These are phyloP conservation scores for Rosa multiflora DNA, from an alignment of 306 rosid species.

Conservation along the genomic window DNA sequence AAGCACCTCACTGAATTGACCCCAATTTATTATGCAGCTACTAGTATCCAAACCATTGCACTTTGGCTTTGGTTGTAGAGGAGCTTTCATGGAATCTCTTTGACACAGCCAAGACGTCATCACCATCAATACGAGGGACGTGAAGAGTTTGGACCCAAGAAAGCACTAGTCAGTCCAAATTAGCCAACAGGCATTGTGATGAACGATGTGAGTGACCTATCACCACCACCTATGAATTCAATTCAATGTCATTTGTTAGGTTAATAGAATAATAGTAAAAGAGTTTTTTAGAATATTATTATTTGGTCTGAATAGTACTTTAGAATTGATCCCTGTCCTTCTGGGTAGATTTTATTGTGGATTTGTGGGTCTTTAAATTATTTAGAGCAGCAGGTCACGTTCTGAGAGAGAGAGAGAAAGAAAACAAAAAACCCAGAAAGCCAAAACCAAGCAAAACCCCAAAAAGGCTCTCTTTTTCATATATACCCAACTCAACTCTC, in stretches of 20 bases:
- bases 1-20: background rate
- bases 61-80: background rate
- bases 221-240: background rate
- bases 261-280: background rate
- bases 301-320: background rate
- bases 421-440: conserved; percentile 25
- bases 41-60: background rate
- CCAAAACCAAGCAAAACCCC: conserved; percentile 35
- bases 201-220: conserved; percentile 13
- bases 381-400: conserved; percentile 46
- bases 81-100: conserved; percentile 34
- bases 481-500: conserved; percentile 1
- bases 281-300: background rate
- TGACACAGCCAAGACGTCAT: conserved; percentile 38
- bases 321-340: background rate
- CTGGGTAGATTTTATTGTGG: background rate
- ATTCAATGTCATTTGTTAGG: background rate
- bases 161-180: background rate
- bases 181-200: conserved; percentile 27
- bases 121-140: conserved; percentile 36
- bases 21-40: background rate
- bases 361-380: background rate
- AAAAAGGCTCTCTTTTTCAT: conserved; percentile 15
- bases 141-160: conserved; percentile 38
- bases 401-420: conserved; percentile 32